Evolutionary conservation across 371 early-diverging fungal genomes (phyloP).

Genomic region (Funneliformis caledonium): DNA sequence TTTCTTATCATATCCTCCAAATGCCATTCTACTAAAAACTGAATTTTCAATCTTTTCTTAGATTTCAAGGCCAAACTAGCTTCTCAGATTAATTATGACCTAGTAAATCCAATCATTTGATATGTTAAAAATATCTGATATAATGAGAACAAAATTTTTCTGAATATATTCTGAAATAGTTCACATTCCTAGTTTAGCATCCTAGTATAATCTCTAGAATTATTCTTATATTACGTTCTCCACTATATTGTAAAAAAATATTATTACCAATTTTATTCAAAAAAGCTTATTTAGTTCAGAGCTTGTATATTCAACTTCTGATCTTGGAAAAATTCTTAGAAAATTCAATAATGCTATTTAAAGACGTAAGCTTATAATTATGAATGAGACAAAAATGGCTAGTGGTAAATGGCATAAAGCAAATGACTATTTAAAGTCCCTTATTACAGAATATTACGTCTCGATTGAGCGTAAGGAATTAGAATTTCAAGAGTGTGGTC

Average conservation of each 20-base stretch:
- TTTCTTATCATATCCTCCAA: slow-evolving; percentile 19
- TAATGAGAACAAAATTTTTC: slow-evolving; percentile 20
- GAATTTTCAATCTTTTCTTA: slow-evolving; percentile 36
- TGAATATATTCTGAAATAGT: slow-evolving; percentile 16
- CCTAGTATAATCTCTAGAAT: slow-evolving; percentile 8
- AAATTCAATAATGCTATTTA: slow-evolving; percentile 11
- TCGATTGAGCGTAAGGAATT: slow-evolving; percentile 17
- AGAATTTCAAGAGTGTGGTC: not conserved
- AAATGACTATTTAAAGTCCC: too few species aligned
- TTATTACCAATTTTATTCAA: slow-evolving; percentile 29
- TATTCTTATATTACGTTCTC: slow-evolving; percentile 11
- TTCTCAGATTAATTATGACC: slow-evolving; percentile 4
- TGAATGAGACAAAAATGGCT: too few species aligned
- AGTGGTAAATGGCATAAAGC: too few species aligned
- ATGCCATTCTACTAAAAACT: slow-evolving; percentile 3
- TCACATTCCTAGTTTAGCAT: slow-evolving; percentile 6
- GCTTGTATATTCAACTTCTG: too few species aligned
- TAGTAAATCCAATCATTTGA: slow-evolving; percentile 24
- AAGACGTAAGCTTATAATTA: not conserved
- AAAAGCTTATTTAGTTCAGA: too few species aligned
- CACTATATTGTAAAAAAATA: slow-evolving; percentile 14
- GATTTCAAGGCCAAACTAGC: slow-evolving; percentile 26
- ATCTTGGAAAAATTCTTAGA: not conserved
- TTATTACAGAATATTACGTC: not conserved
- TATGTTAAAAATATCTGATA: slow-evolving; percentile 23